Base-by-base conservation (phyloP, 148 eudicot genomes). In the Heliamphora exappendiculata region DNA sequence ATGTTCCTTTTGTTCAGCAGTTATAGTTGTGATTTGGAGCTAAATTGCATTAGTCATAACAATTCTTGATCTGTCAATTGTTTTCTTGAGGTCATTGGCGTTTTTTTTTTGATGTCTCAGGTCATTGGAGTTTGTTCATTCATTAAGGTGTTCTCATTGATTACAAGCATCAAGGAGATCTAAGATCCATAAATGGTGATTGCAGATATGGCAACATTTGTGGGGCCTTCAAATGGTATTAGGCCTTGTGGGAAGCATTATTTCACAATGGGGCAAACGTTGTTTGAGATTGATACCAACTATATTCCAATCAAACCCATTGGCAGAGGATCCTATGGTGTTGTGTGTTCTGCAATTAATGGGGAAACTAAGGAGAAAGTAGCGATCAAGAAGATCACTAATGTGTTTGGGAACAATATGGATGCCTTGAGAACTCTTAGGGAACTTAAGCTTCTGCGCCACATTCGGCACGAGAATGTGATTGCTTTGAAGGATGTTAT, bases 261-360 rank as follows among this genome's bases (percentile, higher is more conserved):
- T 73, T 84, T 33, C 63, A 72, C 87, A 44, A 84, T 84, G 87
- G 81, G 87, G 87, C 84, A 84, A 70, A 75, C 87, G 2, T 60
- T 84, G 72, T 84, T 84, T 13, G 87, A 84, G 75, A 84, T 84
- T 66, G 87, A 84, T 66, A 81, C 67, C 45, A 84, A 84, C 54
- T 84, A 84, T 28, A 74, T 84, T 9, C 87, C 87, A 33, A 82
- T 84, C 53, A 84, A 84, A 79, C 85, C 87, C 5, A 84, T 84
- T 70, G 87, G 87, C 47, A 80, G 88, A 76, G 88, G 88, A 63
- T 86, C 88, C 51, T 85, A 85, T 37, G 88, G 88, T 16, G 76
- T 85, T 10, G 88, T 85, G 9, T 85, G 88, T 65, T 85, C 88
- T 67, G 83, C 88, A 24, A 24, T 85, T 34, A 83, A 85, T 55